phyloP scores from a whole-genome alignment of 192 early-diverging fungal genomes.

The Coemansia sp. region DNA sequence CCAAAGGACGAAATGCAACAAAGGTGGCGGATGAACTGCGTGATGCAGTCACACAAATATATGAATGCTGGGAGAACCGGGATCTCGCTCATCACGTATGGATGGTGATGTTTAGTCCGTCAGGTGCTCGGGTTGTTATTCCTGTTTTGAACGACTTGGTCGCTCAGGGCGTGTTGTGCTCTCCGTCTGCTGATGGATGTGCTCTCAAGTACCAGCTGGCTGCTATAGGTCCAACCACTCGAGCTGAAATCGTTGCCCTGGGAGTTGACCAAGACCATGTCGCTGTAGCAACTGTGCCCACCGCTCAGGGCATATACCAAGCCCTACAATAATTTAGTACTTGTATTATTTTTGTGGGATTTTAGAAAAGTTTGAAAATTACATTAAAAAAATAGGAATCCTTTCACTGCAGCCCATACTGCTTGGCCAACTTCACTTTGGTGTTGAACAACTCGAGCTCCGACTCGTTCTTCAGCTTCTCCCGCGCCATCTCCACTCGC shows the following conservation, averaged over 20 bases:
- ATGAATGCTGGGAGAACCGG: not conserved
- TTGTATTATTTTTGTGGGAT: not conserved
- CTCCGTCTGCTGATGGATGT: not conserved
- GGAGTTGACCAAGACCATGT: not conserved
- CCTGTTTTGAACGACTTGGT: slow-evolving; percentile 14
- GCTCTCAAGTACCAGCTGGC: not conserved
- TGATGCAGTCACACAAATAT: slow-evolving; percentile 12
- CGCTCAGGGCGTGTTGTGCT: not conserved
- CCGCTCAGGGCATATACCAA: too few species aligned
- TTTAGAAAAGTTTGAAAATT: not conserved
- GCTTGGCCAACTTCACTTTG: slow-evolving; percentile 30
- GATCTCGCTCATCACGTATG: slow-evolving; percentile 13
- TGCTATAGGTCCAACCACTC: not conserved
- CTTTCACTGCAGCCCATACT: slow-evolving; percentile 30
- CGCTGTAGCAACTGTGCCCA: too few species aligned
- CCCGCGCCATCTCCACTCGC: slow-evolving; percentile 42
- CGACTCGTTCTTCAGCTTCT: slow-evolving; percentile 36
- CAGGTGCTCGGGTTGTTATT: slow-evolving; percentile 39
- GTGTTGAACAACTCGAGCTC: slow-evolving; percentile 39
- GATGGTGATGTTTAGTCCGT: slow-evolving; percentile 51
- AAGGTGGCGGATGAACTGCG: slow-evolving; percentile 14
- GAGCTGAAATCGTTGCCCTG: not conserved
- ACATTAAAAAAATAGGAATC: not conserved
- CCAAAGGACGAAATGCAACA: slow-evolving; percentile 11
- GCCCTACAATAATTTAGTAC: not conserved